Base-by-base conservation (phyloP, 441 rosid genomes). In the Corymbia calophylla region DNA sequence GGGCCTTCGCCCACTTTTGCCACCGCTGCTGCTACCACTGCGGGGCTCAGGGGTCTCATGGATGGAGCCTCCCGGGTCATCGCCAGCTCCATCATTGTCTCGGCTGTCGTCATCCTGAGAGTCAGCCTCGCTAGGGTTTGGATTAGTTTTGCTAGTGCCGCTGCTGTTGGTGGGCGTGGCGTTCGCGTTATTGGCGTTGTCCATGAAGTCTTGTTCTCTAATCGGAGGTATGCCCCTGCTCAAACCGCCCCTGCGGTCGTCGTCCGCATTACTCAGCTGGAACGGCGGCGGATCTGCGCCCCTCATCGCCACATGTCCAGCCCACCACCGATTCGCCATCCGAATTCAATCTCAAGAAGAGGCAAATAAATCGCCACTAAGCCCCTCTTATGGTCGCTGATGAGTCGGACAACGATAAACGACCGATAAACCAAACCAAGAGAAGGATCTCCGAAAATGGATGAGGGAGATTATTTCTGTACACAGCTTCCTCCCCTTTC, bases 271-370 rank as follows among this genome's bases (percentile, higher is more conserved):
- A 86, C 92, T 91, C 73, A 92, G 92, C 60, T 95, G 95, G 87
- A 93, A 93, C 25, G 96, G 90, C 15, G 94, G 93, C 51, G 93
- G 92, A 47, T 95, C 97, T 21, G 92, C 95, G 39, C 95, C 97
- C 89, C 97, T 93, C 93, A 96, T 95, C 27, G 94, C 95, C 86
- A 91, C 94, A 90, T 95, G 96, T 58, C 96, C 98, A 53, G 96
- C 96, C 99, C 99, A 96, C 99, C 99, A 96, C 17, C 96, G 97
- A 91, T 95, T 96, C 53, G 98, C 97, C 99, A 96, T 96, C 56
- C 82, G 88, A 85, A 68, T 53, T 60, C 56, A 87, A 47, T 53
- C 70, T 29, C 81, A 87, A 88, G 51, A 56, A 87, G 89, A 58
- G 84, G 84, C 84, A 77, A 77, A 77, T 35, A 25, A 86, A 51